Evolutionary conservation across 495 filamentous ascomycete genomes (phyloP).

Genomic region (Penicillium crystallinum): DNA sequence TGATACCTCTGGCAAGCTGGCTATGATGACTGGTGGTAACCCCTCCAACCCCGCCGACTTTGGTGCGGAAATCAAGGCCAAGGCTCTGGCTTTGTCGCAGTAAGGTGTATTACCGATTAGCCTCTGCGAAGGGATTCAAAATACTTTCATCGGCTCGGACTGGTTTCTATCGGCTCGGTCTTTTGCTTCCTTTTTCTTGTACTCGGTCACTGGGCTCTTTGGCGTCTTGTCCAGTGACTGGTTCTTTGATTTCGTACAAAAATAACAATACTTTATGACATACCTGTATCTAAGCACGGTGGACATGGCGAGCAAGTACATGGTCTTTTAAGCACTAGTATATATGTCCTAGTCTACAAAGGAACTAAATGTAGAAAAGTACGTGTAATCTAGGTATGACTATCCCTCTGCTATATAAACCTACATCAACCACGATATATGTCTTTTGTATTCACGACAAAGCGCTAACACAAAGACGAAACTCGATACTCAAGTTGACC

Average conservation of each 20-base stretch:
- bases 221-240: not conserved
- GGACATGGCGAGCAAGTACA: not conserved
- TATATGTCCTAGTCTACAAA: too few species aligned
- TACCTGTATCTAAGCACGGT: not conserved
- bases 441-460: too few species aligned
- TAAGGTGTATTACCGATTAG: not conserved
- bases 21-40: conserved; percentile 18
- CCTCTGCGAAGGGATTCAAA: not conserved
- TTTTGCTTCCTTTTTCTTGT: not conserved
- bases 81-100: conserved; percentile 13
- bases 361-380: too few species aligned
- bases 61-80: conserved; percentile 23
- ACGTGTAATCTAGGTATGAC: not conserved
- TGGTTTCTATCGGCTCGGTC: not conserved
- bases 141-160: not conserved
- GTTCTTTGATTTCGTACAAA: not conserved
- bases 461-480: too few species aligned
- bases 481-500: too few species aligned
- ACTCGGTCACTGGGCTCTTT: not conserved
- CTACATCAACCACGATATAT: too few species aligned
- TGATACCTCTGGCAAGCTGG: conserved; percentile 25
- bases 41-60: conserved; percentile 24
- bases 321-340: not conserved
- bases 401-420: not conserved
- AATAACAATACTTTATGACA: not conserved